Percentiles rank a stretch among this genome's conserved stretches.
Evolutionary conservation across 2,329 filamentous ascomycete species (phyloP).

Genomic region (Cladosporium sp.): DNA sequence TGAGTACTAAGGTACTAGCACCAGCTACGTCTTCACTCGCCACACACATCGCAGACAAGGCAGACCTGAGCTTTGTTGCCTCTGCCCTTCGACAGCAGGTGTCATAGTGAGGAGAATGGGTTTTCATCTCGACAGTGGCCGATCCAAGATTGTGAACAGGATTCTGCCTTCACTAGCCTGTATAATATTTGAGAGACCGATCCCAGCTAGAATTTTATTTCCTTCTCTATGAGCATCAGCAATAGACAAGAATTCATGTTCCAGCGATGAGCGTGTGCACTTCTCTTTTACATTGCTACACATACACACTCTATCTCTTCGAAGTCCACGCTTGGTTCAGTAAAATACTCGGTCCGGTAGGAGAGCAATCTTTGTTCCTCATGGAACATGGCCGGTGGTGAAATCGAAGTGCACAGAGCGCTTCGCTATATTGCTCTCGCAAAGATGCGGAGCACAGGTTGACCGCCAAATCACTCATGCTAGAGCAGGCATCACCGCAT

Average conservation of each 20-base stretch:
- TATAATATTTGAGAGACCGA: neutral
- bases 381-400: no score
- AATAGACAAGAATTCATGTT: no score
- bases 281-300: no score
- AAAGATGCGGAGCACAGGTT: no score
- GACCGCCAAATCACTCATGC: no score
- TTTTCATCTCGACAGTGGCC: neutral
- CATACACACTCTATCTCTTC: no score
- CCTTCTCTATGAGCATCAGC: neutral
- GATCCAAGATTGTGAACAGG: neutral
- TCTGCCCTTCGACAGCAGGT: neutral
- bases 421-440: no score
- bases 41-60: neutral
- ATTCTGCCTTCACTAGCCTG: neutral
- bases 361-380: no score
- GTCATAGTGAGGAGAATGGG: neutral
- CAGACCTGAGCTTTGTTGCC: neutral
- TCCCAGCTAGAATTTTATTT: neutral
- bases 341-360: no score
- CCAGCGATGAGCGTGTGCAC: no score
- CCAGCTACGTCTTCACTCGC: neutral
- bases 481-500: neutral
- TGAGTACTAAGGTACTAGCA: neutral
- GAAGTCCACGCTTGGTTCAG: no score
- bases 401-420: no score